These are phyloP conservation scores for Pleurotus eryngii DNA, from an alignment of 768 basidiomycete genomes.

Conservation along the genomic window DNA sequence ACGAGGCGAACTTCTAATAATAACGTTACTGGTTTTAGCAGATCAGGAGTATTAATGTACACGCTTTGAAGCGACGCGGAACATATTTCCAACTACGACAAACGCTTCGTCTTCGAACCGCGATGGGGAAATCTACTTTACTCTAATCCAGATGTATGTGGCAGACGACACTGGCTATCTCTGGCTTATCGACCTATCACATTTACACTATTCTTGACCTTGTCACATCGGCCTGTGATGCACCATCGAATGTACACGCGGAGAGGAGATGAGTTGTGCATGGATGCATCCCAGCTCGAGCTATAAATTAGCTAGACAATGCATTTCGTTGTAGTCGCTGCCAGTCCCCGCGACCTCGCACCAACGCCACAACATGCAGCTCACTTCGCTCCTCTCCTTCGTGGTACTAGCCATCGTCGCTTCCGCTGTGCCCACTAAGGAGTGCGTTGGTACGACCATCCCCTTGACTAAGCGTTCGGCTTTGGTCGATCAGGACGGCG, in stretches of 20 bases:
- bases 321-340: background rate
- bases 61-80: background rate
- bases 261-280: background rate
- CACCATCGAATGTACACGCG: background rate
- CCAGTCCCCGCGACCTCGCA: background rate
- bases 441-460: slow-evolving; percentile 16
- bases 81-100: background rate
- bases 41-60: too few relatives aligned
- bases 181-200: background rate
- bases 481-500: slow-evolving; percentile 19
- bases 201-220: background rate
- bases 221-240: too few relatives aligned
- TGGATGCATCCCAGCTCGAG: background rate
- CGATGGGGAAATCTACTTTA: background rate
- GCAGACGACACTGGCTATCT: background rate
- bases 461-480: slow-evolving; percentile 25
- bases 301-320: background rate
- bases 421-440: slow-evolving; percentile 10
- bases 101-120: background rate
- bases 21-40: background rate
- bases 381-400: background rate
- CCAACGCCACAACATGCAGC: background rate
- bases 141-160: background rate
- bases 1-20: background rate
- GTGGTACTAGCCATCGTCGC: slow-evolving; percentile 8